These are phyloP conservation scores for Pouteria glomerata DNA, from an alignment of 148 eudicot genomes.

Conservation along the genomic window DNA sequence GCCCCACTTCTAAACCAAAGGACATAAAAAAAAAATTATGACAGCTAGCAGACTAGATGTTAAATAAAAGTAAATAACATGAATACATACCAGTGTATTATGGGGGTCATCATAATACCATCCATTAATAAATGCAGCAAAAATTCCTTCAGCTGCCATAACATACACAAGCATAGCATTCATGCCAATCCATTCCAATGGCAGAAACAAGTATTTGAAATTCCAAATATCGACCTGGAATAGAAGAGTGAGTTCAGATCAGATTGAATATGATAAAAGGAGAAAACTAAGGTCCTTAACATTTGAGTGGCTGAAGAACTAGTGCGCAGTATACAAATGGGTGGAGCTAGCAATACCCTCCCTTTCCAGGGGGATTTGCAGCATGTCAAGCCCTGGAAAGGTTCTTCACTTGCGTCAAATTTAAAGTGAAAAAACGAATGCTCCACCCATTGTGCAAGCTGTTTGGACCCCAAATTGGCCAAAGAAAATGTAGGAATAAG, in stretches of 20 bases:
- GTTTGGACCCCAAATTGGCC: too few relatives aligned
- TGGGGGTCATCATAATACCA: conserved; percentile 77
- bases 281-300: neutral
- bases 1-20: neutral
- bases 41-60: neutral
- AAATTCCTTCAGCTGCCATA: conserved; percentile 84
- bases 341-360: neutral
- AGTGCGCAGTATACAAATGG: neutral
- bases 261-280: neutral
- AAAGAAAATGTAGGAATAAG: too few relatives aligned
- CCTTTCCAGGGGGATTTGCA: too few relatives aligned
- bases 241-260: conserved; percentile 2
- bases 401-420: too few relatives aligned
- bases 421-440: too few relatives aligned
- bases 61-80: neutral
- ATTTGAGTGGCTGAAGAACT: neutral
- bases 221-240: conserved; percentile 66
- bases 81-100: conserved; percentile 57
- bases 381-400: too few relatives aligned
- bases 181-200: conserved; percentile 95
- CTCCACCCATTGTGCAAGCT: too few relatives aligned
- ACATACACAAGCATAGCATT: conserved; percentile 94
- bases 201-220: conserved; percentile 47
- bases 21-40: neutral
- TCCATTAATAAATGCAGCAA: conserved; percentile 79